Evolutionary conservation across 1,139 yeast species (phyloP).

Genomic region (Lodderomyces jiufengensis): DNA sequence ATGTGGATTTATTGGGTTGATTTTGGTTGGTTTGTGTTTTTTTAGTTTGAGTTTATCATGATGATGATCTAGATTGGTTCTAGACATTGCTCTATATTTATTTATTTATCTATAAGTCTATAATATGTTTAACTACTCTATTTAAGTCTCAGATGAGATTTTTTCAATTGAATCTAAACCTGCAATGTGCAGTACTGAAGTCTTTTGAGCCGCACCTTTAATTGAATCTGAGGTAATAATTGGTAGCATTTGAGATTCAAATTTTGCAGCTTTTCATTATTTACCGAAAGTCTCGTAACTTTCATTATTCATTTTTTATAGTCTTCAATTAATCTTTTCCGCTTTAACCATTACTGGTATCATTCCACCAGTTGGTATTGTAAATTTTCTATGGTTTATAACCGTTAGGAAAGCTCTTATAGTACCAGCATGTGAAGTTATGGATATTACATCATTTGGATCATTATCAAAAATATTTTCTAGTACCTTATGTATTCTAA

Average conservation of each 20-base stretch:
- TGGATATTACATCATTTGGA: conserved; percentile 38
- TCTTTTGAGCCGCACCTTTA: too few species aligned
- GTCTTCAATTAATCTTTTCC: conserved; percentile 5
- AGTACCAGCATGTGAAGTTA: conserved; percentile 65
- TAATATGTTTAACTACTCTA: neutral
- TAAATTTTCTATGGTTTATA: conserved; percentile 52
- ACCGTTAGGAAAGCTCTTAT: conserved; percentile 58
- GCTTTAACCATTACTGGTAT: conserved; percentile 56
- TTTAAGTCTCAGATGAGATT: neutral
- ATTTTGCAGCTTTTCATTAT: too few species aligned
- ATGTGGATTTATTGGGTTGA: conserved; percentile 32
- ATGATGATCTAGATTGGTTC: conserved; percentile 7
- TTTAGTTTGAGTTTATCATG: conserved; percentile 8
- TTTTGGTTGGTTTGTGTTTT: conserved; percentile 20
- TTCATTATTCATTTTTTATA: conserved; percentile 11
- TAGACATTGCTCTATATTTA: conserved; percentile 1
- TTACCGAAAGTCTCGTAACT: too few species aligned
- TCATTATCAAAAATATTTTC: conserved; percentile 47
- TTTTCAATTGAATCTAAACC: too few species aligned
- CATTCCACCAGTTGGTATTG: conserved; percentile 65
- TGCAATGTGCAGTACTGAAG: too few species aligned
- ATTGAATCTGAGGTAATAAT: too few species aligned
- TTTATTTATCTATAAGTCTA: neutral
- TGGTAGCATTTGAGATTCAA: too few species aligned
- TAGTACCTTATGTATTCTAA: conserved; percentile 47